Evolutionary conservation across 2,329 filamentous ascomycete species (phyloP), one percentile per base, ranked within the genome.

Genomic region (Colletotrichum gigasporum): DNA sequence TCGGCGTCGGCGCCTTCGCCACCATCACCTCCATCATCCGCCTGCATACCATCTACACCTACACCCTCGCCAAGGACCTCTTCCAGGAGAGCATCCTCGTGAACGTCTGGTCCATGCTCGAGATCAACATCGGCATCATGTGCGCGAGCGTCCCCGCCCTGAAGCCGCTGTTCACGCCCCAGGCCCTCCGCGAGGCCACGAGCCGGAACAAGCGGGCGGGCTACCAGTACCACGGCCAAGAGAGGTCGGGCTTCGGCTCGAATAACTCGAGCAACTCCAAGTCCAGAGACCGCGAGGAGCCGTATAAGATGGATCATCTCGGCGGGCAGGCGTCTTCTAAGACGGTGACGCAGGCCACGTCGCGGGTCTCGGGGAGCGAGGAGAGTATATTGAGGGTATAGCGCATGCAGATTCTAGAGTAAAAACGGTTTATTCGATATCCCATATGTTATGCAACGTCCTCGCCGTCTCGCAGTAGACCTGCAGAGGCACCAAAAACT

Each of bases 121-220:
- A 85, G 66, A 74, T 84, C 63, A 84, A 82, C 58, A 72, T 79
- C 5, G 82, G 79, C n/a, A 80, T 86, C 35, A 71, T 80, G 28
- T 85, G 83, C 66, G 81, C 82, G 18, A 82, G 78, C 7, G 75
- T 83, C 0, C 82, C 83, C 0, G 82, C 83, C 0, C 74, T 86
- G 5, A 85, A 85, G 59, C 83, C 83, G 0, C 69, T 84, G 4
- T 80, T 82, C 63, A 76, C 76, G 12, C 77, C 76, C 11, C 22
- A 20, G 22, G 51, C 57, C 10, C 35, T 62, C 6, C 28, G 58
- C 9, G 57, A 65, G 18, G 63, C 59, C 3, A 20, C 60, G 10
- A 44, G 18, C 2, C 34, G 47, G 11, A 59, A 50, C 12, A 52
- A 52, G 22, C 32, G 12, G 3, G 11, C n/a, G 0, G 55, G 39